Evolutionary conservation across 805 yeast species (phyloP).

Genomic region (Saturnispora diversa): DNA sequence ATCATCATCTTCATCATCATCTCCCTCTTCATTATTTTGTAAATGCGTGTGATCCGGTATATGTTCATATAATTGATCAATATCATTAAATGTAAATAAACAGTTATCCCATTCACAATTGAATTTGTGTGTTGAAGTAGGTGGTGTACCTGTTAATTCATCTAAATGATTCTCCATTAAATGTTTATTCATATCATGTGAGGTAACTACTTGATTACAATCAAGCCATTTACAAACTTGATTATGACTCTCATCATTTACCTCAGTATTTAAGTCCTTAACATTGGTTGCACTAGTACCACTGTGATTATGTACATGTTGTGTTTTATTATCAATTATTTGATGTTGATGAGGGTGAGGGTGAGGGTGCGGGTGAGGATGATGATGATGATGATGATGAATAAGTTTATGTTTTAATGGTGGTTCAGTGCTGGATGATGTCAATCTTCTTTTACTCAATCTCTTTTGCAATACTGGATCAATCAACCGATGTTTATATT

Average conservation of each 20-base stretch:
- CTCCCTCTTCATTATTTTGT: no score
- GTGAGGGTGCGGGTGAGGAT: no score
- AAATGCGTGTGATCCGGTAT: slow-evolving; percentile 35
- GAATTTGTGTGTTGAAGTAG: slow-evolving; percentile 1
- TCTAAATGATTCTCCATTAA: slow-evolving; percentile 41
- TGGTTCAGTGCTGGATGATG: background rate
- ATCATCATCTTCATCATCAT: slow-evolving; percentile 7
- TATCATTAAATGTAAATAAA: slow-evolving; percentile 44
- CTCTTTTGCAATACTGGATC: background rate
- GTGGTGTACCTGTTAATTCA: slow-evolving; percentile 11
- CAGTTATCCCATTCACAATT: slow-evolving; percentile 84
- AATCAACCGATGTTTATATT: no score
- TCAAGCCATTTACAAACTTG: slow-evolving; percentile 58
- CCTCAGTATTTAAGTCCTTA: no score
- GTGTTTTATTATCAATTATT: no score
- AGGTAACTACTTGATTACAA: slow-evolving; percentile 37
- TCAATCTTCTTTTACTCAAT: slow-evolving; percentile 3
- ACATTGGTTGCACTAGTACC: no score
- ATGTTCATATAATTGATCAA: slow-evolving; percentile 52
- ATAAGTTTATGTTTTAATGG: no score
- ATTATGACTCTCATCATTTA: slow-evolving; percentile 21
- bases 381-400: no score
- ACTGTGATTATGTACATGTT: no score
- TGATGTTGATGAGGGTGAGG: no score
- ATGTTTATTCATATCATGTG: slow-evolving; percentile 42